phyloP scores from a whole-genome alignment of 2,329 filamentous ascomycete genomes.

The Graphilbum fragrans region DNA sequence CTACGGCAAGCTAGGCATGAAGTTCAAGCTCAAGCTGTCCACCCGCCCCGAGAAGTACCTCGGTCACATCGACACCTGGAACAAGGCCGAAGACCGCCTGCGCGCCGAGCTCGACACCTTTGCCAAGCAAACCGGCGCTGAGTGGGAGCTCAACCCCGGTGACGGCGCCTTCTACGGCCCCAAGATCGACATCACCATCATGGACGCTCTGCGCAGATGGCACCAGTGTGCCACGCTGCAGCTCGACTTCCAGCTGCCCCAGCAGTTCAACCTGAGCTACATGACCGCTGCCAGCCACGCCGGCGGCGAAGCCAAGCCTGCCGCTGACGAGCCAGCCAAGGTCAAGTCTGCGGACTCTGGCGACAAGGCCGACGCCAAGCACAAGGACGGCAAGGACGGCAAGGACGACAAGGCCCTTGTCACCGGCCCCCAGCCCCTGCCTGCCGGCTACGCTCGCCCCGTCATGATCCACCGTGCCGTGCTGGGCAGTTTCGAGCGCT shows the following conservation, averaged over 20 bases:
- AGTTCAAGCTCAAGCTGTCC: slow-evolving; percentile 89
- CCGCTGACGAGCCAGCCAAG: slow-evolving; percentile 6
- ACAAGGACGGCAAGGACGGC: slow-evolving; percentile 5
- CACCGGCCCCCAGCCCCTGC: slow-evolving; percentile 34
- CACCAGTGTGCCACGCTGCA: slow-evolving; percentile 84
- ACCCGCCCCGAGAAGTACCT: slow-evolving; percentile 83
- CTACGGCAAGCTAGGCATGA: slow-evolving; percentile 68
- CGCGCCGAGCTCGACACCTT: slow-evolving; percentile 72
- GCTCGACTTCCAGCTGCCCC: slow-evolving; percentile 62
- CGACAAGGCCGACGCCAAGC: slow-evolving; percentile 1
- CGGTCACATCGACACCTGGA: slow-evolving; percentile 77
- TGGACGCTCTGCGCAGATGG: slow-evolving; percentile 71
- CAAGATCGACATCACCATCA: slow-evolving; percentile 95
- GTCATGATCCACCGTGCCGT: slow-evolving; percentile 85
- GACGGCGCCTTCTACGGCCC: slow-evolving; percentile 98
- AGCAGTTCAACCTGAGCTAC: slow-evolving; percentile 13
- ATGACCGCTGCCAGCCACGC: slow-evolving; percentile 15
- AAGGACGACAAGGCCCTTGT: slow-evolving; percentile 11
- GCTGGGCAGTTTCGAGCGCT: slow-evolving; percentile 52
- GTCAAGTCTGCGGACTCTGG: not conserved
- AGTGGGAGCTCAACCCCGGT: slow-evolving; percentile 86
- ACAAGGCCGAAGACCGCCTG: slow-evolving; percentile 74
- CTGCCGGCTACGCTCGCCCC: slow-evolving; percentile 61
- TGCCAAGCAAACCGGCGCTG: slow-evolving; percentile 37
- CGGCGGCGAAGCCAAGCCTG: not conserved